These are phyloP conservation scores for Echium plantagineum DNA, from an alignment of 257 asterid genomes.

Conservation along the genomic window DNA sequence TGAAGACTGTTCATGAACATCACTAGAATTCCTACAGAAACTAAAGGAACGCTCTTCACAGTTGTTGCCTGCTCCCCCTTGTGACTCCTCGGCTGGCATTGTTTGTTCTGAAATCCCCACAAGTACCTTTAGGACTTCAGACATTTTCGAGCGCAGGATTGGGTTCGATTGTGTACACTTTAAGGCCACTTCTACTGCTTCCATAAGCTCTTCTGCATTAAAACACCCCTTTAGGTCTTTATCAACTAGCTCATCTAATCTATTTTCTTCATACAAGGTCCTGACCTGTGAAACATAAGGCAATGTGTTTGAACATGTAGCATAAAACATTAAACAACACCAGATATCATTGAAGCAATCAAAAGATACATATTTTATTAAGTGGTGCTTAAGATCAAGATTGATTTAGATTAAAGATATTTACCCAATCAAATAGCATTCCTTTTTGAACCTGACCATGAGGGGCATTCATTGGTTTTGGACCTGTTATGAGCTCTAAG, in stretches of 20 bases:
- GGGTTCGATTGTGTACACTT: constrained; percentile 64
- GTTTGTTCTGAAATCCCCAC: constrained; percentile 42
- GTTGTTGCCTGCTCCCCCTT: constrained; percentile 30
- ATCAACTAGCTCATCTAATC: constrained; percentile 57
- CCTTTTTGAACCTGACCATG: constrained; percentile 66
- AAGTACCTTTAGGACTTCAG: constrained; percentile 44
- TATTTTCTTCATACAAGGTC: constrained; percentile 43
- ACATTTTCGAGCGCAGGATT: constrained; percentile 66
- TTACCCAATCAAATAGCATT: constrained; percentile 71
- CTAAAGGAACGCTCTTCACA: constrained; percentile 46
- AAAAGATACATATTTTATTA: not conserved
- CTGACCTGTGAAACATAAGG: constrained; percentile 37
- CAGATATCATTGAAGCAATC: not conserved
- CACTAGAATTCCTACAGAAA: constrained; percentile 50
- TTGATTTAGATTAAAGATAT: not conserved
- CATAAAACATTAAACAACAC: not conserved
- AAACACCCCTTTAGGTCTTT: constrained; percentile 54
- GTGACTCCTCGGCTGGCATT: constrained; percentile 34
- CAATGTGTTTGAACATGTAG: not conserved
- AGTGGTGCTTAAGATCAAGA: not conserved
- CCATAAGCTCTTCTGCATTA: constrained; percentile 43
- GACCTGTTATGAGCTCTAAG: constrained; percentile 78
- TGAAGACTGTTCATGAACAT: constrained; percentile 55
- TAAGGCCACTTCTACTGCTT: constrained; percentile 49
- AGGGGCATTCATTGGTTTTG: constrained; percentile 56